These are phyloP conservation scores for Centaurea solstitialis DNA, from an alignment of 129 eudicot species.

Conservation along the genomic window DNA sequence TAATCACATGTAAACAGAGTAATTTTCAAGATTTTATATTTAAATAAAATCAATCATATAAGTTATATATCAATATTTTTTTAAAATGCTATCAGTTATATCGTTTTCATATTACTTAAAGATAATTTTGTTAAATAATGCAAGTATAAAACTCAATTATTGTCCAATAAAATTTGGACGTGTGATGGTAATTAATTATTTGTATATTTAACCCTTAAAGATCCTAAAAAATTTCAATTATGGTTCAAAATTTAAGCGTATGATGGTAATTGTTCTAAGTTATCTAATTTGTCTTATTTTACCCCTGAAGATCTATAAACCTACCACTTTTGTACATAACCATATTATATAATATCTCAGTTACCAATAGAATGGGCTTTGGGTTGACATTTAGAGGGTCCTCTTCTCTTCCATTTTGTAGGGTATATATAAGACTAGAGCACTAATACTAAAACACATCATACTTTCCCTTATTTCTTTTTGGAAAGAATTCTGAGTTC, in stretches of 20 bases:
- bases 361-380: neutral
- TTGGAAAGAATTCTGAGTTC: neutral
- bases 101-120: too few species aligned
- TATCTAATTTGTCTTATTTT: neutral
- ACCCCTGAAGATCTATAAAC: neutral
- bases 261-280: neutral
- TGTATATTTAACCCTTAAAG: too few species aligned
- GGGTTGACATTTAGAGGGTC: neutral
- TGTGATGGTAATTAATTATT: too few species aligned
- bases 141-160: neutral
- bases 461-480: neutral
- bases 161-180: too few species aligned
- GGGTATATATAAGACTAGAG: conserved; percentile 15
- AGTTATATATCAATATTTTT: too few species aligned
- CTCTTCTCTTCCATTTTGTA: neutral
- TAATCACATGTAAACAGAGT: neutral
- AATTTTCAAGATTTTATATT: too few species aligned
- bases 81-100: neutral
- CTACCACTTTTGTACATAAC: neutral
- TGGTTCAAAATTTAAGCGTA: neutral
- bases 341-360: neutral
- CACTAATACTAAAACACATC: neutral
- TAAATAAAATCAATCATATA: too few species aligned
- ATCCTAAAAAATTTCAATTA: too few species aligned
- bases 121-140: neutral